phyloP scores from a whole-genome alignment of 2,329 filamentous ascomycete genomes.

The Alternaria ethzedia region DNA sequence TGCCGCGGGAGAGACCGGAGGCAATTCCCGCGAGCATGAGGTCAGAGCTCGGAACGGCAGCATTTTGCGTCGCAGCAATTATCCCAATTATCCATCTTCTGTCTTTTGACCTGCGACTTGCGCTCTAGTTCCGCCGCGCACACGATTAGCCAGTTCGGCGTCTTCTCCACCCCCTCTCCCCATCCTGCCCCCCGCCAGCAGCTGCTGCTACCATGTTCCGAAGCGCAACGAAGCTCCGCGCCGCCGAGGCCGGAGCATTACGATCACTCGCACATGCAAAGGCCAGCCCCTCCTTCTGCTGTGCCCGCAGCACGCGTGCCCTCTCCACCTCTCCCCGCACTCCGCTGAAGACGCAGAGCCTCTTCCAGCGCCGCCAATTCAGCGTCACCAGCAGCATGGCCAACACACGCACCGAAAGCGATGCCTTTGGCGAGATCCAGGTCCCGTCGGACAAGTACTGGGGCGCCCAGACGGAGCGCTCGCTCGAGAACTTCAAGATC shows the following conservation, averaged over 20 bases:
- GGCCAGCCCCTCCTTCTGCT: constrained; percentile 38
- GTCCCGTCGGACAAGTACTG: constrained; percentile 94
- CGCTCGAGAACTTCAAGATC: constrained; percentile 97
- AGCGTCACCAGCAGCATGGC: constrained; percentile 45
- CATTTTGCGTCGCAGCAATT: constrained; percentile 4
- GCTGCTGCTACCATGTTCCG: constrained; percentile 42
- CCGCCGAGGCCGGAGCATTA: constrained; percentile 44
- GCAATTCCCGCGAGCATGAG: constrained; percentile 3
- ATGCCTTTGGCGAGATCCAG: constrained; percentile 97
- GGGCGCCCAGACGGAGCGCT: constrained; percentile 97
- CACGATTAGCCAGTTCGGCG: constrained; percentile 13
- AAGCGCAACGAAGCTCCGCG: constrained; percentile 39
- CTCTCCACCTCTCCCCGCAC: constrained; percentile 36
- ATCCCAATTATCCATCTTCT: not conserved
- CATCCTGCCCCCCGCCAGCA: not conserved
- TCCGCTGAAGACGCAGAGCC: constrained; percentile 24
- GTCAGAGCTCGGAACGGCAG: constrained; percentile 7
- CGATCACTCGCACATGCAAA: constrained; percentile 47
- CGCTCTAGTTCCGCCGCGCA: constrained; percentile 3
- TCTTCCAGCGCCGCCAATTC: constrained; percentile 39
- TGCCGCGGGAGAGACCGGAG: constrained; percentile 9
- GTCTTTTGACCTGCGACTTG: constrained; percentile 1
- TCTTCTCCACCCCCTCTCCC: constrained; percentile 2
- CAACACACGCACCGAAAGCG: constrained; percentile 81
- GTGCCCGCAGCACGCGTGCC: constrained; percentile 28